Conservation (phyloP, 2,329 filamentous ascomycete species). For the Fusarium nematophilum region DNA sequence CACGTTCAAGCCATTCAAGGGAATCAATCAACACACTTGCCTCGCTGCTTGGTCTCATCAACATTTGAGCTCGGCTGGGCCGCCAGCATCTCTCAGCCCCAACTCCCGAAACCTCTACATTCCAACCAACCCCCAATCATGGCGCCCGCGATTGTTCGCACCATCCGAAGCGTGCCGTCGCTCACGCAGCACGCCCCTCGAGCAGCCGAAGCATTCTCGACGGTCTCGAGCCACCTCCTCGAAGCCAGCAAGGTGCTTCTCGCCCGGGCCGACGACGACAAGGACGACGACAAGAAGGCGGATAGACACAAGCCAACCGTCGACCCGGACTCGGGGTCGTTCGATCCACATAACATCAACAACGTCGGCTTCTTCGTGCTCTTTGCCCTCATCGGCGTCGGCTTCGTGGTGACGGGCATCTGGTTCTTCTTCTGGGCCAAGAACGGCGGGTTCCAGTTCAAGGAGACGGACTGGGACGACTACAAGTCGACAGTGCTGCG, state of each 20-base stretch:
- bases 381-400: constrained; percentile 84
- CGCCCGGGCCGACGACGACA: constrained; percentile 51
- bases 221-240: constrained; percentile 54
- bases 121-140: constrained; percentile 40
- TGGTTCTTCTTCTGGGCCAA: constrained; percentile 99
- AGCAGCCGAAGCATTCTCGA: constrained; percentile 40
- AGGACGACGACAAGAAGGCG: constrained; percentile 35
- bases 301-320: constrained; percentile 43
- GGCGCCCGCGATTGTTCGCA: constrained; percentile 55
- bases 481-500: constrained; percentile 96
- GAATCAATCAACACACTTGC: constrained; percentile 1
- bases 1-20: background rate
- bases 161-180: constrained; percentile 47
- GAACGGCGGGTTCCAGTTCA: constrained; percentile 93
- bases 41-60: constrained; percentile 22
- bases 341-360: constrained; percentile 68
- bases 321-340: constrained; percentile 60
- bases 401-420: constrained; percentile 78
- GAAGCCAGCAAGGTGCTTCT: constrained; percentile 56
- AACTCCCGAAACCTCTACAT: constrained; percentile 34
- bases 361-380: constrained; percentile 83
- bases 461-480: constrained; percentile 92
- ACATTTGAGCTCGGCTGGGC: constrained; percentile 42
- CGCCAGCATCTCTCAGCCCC: constrained; percentile 42
- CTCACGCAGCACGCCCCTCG: constrained; percentile 28